These are phyloP conservation scores for Puccinellia tenuiflora DNA, from an alignment of 176 grass and related monocot genomes.

Conservation along the genomic window DNA sequence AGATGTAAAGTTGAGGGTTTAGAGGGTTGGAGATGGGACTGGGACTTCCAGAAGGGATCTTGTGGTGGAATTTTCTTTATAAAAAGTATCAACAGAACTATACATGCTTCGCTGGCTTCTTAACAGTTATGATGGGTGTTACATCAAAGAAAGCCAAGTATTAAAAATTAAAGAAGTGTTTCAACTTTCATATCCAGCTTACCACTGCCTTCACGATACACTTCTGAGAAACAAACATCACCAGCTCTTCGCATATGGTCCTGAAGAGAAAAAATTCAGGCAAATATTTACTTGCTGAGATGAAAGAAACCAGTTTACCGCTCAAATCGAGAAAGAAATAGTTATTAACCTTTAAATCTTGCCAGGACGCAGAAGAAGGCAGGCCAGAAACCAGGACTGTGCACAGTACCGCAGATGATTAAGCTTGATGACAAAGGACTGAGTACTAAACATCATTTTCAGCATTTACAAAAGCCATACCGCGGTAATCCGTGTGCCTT, in stretches of 20 bases:
- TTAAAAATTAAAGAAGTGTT: background rate
- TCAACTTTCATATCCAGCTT: conserved; percentile 29
- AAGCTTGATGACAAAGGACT: background rate
- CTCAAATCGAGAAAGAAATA: background rate
- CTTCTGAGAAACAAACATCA: conserved; percentile 97
- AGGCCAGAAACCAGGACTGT: conserved; percentile 78
- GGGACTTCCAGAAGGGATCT: background rate
- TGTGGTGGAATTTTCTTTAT: background rate
- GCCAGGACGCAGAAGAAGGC: conserved; percentile 98
- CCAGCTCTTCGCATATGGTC: conserved; percentile 98
- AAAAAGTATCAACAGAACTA: background rate
- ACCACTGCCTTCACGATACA: conserved; percentile 81
- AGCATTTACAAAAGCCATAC: conserved; percentile 32
- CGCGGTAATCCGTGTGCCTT: conserved; percentile 81
- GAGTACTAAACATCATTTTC: background rate
- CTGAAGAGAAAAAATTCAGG: conserved; percentile 25
- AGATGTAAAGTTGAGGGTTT: background rate
- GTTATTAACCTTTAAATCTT: conserved; percentile 80
- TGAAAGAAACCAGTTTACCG: background rate
- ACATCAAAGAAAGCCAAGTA: background rate
- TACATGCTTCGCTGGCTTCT: background rate
- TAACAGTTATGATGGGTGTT: background rate
- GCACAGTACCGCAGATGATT: background rate
- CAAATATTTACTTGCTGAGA: background rate
- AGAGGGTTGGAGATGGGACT: background rate